Conservation (phyloP, 139 green algal species). For the Zygnema circumcarinatum region DNA sequence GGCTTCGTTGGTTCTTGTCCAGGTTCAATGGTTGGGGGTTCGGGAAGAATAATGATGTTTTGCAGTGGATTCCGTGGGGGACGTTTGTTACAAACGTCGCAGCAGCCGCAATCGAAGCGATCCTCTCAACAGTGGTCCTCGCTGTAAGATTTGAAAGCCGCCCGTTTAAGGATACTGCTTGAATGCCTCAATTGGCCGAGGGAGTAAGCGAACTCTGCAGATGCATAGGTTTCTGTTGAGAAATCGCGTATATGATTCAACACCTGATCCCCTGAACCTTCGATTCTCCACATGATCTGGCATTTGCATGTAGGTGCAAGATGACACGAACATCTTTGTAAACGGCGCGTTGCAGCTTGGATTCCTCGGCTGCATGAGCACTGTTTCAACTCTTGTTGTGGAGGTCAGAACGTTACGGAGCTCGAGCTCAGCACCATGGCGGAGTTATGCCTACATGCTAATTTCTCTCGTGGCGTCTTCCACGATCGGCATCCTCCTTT, state of each 20-base stretch:
- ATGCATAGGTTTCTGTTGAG: too few species aligned
- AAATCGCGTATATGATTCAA: too few species aligned
- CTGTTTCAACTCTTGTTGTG: slow-evolving; percentile 54
- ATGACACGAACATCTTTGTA: not conserved
- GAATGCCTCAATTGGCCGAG: not conserved
- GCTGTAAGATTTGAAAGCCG: too few species aligned
- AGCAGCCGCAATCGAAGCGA: slow-evolving; percentile 26
- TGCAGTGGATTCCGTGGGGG: slow-evolving; percentile 47
- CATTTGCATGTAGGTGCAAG: not conserved
- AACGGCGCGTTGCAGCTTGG: slow-evolving; percentile 34
- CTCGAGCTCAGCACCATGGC: slow-evolving; percentile 11
- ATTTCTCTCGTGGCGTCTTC: slow-evolving; percentile 29
- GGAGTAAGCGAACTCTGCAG: too few species aligned
- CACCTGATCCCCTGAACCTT: too few species aligned
- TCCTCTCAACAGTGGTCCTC: not conserved
- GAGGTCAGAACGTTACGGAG: slow-evolving; percentile 15
- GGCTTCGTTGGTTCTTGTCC: slow-evolving; percentile 49
- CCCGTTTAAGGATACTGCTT: not conserved
- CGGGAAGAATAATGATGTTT: not conserved
- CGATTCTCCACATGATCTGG: too few species aligned
- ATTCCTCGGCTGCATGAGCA: slow-evolving; percentile 49
- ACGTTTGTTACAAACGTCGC: slow-evolving; percentile 36
- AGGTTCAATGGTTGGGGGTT: slow-evolving; percentile 30
- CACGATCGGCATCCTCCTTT: slow-evolving; percentile 20
- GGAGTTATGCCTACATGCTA: slow-evolving; percentile 40